A percentile compares a stretch with the other conserved stretches of the same genome.
These are phyloP conservation scores for Euphorbia schlechtendalii DNA, from an alignment of 441 rosid species.

Conservation along the genomic window DNA sequence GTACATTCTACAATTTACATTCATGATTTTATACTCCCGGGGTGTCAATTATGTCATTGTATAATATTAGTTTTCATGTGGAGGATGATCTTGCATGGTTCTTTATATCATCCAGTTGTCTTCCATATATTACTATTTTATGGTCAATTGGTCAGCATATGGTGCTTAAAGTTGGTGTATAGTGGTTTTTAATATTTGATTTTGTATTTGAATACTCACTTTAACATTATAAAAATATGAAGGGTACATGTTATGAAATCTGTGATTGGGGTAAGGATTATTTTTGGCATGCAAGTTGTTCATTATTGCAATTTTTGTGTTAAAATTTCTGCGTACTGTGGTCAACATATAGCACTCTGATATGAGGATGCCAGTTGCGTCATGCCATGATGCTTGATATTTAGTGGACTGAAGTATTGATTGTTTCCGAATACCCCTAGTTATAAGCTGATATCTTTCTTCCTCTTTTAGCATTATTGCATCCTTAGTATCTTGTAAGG, in stretches of 20 bases:
- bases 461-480: not conserved
- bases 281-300: not conserved
- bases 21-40: no score
- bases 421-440: not conserved
- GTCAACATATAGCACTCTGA: not conserved
- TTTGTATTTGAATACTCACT: not conserved
- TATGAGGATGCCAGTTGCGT: not conserved
- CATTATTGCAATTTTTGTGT: not conserved
- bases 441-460: not conserved
- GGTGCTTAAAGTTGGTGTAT: not conserved
- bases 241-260: not conserved
- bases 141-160: not conserved
- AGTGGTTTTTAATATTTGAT: not conserved
- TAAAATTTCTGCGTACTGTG: not conserved
- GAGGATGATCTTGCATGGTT: no score
- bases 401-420: not conserved
- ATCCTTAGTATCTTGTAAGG: not conserved
- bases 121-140: not conserved
- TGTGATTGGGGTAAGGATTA: not conserved
- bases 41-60: no score
- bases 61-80: no score
- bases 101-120: no score
- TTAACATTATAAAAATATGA: not conserved
- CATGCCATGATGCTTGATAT: not conserved
- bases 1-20: no score